Base-by-base conservation (phyloP, 1,284 basidiomycete species). In the Waitea zeae region DNA sequence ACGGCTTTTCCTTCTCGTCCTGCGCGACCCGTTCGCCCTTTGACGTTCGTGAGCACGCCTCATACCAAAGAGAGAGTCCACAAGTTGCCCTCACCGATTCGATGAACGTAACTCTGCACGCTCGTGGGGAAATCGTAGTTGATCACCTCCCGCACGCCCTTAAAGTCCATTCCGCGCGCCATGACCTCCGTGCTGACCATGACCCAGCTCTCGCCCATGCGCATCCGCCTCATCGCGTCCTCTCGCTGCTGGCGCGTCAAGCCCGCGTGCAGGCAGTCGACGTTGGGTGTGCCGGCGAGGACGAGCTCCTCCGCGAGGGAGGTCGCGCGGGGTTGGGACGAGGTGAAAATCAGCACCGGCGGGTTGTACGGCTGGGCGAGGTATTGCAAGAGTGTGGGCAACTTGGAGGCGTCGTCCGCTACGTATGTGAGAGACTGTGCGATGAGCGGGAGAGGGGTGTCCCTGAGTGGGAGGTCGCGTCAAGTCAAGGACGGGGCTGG, bases 161-260 rank as follows among this genome's bases (percentile, higher is more conserved):
- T 84, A 61, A 98, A 97, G 51, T 98, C 93, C 75, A 98, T 92
- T 3, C 93, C 95, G 43, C 95, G 69, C 9, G 88, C 89, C 78
- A 95, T 82, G 26, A 95, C 83, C 50, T 96, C 92, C 12, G 90
- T 96, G 43, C 79, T 84, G 33, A 95, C 70, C 65, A 96, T 71
- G 17, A 90, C 70, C 90, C 90, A 96, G 41, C 84, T 81, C 46
- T 81, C 70, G 0, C 89, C 93, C 43, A 66, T 64, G 31, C 84
- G 75, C 73, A 98, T 96, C 14, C 79, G 72, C 31, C 67, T 64
- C 9, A 96, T 70, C 7, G 82, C 74, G 45, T 87, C 78, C 44
- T 93, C 87, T 31, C 93, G 70, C 52, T 93, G 84, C 45, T 81
- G 77, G 45, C 75, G 77, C 4, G 74, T 82, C 60, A 90, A 70